These are phyloP conservation scores for Rhodotorula sp. DNA, from an alignment of 1,284 basidiomycete species.

Conservation along the genomic window DNA sequence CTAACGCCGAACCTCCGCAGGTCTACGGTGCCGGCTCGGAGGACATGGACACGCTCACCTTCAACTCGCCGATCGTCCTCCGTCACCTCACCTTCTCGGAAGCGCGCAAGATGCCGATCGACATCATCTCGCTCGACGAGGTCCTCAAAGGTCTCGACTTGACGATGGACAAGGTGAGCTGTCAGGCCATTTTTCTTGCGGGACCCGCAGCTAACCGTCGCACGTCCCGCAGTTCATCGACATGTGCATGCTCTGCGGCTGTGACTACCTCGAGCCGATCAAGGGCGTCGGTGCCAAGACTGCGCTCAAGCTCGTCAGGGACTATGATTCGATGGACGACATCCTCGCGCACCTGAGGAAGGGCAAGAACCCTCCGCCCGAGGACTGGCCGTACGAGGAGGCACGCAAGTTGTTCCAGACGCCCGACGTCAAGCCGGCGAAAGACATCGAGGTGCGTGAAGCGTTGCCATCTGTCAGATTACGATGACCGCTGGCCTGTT, in stretches of 20 bases:
- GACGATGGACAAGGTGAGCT: slow-evolving; percentile 77
- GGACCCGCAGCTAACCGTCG: not conserved
- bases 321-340: slow-evolving; percentile 73
- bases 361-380: slow-evolving; percentile 58
- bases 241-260: slow-evolving; percentile 92
- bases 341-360: slow-evolving; percentile 72
- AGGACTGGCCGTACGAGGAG: slow-evolving; percentile 94
- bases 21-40: slow-evolving; percentile 96
- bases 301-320: slow-evolving; percentile 87
- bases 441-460: slow-evolving; percentile 72
- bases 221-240: slow-evolving; percentile 75
- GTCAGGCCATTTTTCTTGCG: not conserved
- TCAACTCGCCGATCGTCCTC: slow-evolving; percentile 83
- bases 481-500: too few species aligned
- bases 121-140: slow-evolving; percentile 79
- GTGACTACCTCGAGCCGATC: slow-evolving; percentile 97
- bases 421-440: slow-evolving; percentile 83
- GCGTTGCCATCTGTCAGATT: too few species aligned
- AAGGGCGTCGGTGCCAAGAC: slow-evolving; percentile 94
- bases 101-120: slow-evolving; percentile 96
- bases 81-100: slow-evolving; percentile 99
- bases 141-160: slow-evolving; percentile 86
- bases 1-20: slow-evolving; percentile 50
- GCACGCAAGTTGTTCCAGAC: slow-evolving; percentile 85
- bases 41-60: slow-evolving; percentile 99